A percentile compares a stretch with the other conserved stretches of the same genome.
These are phyloP conservation scores for Senna tora DNA, from an alignment of 306 rosid genomes.

Conservation along the genomic window DNA sequence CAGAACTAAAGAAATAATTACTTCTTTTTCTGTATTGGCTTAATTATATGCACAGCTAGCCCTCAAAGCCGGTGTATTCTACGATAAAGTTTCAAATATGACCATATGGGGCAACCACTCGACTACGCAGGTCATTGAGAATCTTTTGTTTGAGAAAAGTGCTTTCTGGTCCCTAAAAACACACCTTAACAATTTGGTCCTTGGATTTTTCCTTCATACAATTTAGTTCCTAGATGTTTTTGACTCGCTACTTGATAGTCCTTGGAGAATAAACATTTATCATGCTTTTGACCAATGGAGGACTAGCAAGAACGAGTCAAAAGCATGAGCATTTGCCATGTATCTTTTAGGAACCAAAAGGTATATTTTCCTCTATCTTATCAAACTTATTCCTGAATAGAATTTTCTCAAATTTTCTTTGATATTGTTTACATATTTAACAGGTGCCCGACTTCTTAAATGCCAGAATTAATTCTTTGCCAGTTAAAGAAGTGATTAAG, in stretches of 20 bases:
- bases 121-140: constrained; percentile 81
- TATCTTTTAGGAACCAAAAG: neutral
- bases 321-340: too few relatives aligned
- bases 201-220: neutral
- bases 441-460: constrained; percentile 98
- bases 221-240: neutral
- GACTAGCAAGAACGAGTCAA: neutral
- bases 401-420: constrained; percentile 31
- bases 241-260: neutral
- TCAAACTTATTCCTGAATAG: neutral
- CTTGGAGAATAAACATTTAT: too few relatives aligned
- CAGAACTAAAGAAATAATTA: neutral
- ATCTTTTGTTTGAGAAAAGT: constrained; percentile 5
- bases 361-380: neutral
- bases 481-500: constrained; percentile 87
- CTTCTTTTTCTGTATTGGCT: constrained; percentile 30
- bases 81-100: constrained; percentile 90
- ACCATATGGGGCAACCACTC: constrained; percentile 99
- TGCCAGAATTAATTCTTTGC: constrained; percentile 80
- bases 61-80: constrained; percentile 98
- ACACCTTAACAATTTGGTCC: neutral
- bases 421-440: constrained; percentile 23
- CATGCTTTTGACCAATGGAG: neutral
- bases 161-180: neutral
- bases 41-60: constrained; percentile 66